Conservation (phyloP, 345 rosid species). For the Syzygium grande region DNA sequence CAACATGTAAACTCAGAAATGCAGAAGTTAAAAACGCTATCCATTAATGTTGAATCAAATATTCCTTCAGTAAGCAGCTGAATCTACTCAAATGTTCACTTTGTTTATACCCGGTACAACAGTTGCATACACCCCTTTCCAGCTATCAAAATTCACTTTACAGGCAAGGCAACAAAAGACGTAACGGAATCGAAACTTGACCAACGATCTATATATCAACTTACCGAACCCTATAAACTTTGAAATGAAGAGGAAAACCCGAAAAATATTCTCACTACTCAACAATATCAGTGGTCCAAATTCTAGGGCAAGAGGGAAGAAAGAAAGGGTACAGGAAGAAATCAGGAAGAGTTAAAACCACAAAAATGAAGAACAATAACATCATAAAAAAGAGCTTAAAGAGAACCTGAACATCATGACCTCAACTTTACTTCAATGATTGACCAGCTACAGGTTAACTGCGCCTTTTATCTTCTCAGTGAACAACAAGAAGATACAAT, state of each 20-base stretch:
- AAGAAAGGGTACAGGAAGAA: slow-evolving; percentile 16
- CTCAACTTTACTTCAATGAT: slow-evolving; percentile 33
- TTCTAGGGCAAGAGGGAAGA: slow-evolving; percentile 1
- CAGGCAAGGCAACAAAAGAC: slow-evolving; percentile 24
- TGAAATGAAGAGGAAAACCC: slow-evolving; percentile 11
- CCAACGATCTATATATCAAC: slow-evolving; percentile 36
- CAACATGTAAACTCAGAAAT: background rate
- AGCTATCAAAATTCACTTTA: slow-evolving; percentile 67
- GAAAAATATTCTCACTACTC: slow-evolving; percentile 36
- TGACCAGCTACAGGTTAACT: slow-evolving; percentile 34
- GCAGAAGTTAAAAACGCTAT: background rate
- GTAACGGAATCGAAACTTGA: slow-evolving; percentile 8
- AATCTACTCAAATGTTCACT: background rate
- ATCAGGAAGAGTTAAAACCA: background rate
- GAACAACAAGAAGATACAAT: slow-evolving; percentile 30
- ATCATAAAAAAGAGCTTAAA: slow-evolving; percentile 1
- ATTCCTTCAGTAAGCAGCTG: slow-evolving; percentile 1
- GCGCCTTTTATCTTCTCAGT: slow-evolving; percentile 19
- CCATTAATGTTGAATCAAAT: background rate
- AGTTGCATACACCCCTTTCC: slow-evolving; percentile 33
- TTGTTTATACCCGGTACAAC: slow-evolving; percentile 47
- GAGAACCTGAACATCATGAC: slow-evolving; percentile 35
- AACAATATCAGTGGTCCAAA: slow-evolving; percentile 20
- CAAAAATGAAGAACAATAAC: background rate
- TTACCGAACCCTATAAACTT: slow-evolving; percentile 10